phyloP scores from a whole-genome alignment of 2,329 filamentous ascomycete species.

The Clarireedia monteithiana region DNA sequence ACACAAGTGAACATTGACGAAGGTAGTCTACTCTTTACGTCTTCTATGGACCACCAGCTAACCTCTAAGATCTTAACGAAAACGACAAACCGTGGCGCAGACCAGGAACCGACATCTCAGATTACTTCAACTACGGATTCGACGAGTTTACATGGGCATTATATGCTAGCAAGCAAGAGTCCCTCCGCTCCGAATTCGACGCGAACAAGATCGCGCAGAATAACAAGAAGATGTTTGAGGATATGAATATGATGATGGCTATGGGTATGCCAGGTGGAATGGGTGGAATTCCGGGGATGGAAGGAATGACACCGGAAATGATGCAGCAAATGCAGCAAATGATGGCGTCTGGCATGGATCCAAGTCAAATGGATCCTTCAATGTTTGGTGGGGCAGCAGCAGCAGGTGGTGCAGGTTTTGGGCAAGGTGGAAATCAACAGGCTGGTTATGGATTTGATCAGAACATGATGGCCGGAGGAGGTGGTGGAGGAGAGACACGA shows the following conservation, averaged over 20 bases:
- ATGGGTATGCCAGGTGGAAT: conserved; percentile 34
- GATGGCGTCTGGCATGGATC: conserved; percentile 58
- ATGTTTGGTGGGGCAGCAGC: conserved; percentile 54
- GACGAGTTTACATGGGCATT: conserved; percentile 97
- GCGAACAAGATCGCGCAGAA: conserved; percentile 54
- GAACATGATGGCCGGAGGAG: conserved; percentile 16
- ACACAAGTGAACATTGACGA: conserved; percentile 68
- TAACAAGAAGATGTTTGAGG: conserved; percentile 73
- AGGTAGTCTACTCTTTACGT: conserved; percentile 32
- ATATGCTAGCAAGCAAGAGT: conserved; percentile 84
- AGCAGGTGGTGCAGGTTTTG: conserved; percentile 32
- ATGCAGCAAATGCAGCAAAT: conserved; percentile 64
- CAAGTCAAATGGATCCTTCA: conserved; percentile 57
- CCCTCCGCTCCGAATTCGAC: conserved; percentile 66
- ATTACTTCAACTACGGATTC: conserved; percentile 99
- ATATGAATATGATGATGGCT: conserved; percentile 61
- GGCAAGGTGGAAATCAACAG: conserved; percentile 34
- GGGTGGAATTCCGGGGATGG: conserved; percentile 47
- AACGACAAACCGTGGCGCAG: conserved; percentile 93
- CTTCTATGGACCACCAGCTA: neutral
- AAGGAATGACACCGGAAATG: conserved; percentile 59
- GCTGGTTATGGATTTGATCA: conserved; percentile 28
- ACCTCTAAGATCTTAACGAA: conserved; percentile 53
- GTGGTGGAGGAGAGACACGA: conserved; percentile 18
- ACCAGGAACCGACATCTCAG: conserved; percentile 86